phyloP scores from a whole-genome alignment of 495 filamentous ascomycete species.

The Penicillium atrosanguineum region DNA sequence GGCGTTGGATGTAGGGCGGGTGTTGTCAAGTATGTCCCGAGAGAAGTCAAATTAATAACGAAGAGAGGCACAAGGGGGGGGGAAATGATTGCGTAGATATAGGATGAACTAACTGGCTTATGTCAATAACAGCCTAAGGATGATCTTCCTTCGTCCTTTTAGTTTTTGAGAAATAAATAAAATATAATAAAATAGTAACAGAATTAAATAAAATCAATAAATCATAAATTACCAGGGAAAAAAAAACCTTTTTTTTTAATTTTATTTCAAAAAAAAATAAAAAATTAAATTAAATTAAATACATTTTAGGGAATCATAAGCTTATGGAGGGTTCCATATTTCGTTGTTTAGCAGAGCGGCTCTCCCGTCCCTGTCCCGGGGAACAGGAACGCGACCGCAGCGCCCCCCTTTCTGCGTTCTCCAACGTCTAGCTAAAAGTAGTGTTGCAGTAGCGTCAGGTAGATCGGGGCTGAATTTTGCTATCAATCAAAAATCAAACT shows the following conservation, averaged over 20 bases:
- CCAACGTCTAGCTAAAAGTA: conserved; percentile 24
- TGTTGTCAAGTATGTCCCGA: conserved; percentile 24
- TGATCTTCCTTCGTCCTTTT: conserved; percentile 19
- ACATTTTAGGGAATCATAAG: conserved; percentile 6
- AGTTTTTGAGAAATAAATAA: conserved; percentile 11
- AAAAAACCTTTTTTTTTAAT: neutral
- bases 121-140: conserved; percentile 1
- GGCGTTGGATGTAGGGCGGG: conserved; percentile 5
- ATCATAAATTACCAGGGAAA: neutral
- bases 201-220: conserved; percentile 1
- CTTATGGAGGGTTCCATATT: conserved; percentile 12
- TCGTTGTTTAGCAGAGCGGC: conserved; percentile 33
- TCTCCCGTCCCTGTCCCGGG: conserved; percentile 38
- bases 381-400: conserved; percentile 27
- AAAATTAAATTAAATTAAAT: neutral
- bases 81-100: conserved; percentile 32
- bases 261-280: too few species aligned
- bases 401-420: conserved; percentile 19
- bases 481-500: conserved; percentile 11
- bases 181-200: conserved; percentile 7
- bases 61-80: conserved; percentile 20
- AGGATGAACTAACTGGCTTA: conserved; percentile 18
- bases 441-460: conserved; percentile 17
- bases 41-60: conserved; percentile 21
- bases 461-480: conserved; percentile 10